phyloP scores from a whole-genome alignment of 495 filamentous ascomycete species.

The Hypoxylon intermedium region DNA sequence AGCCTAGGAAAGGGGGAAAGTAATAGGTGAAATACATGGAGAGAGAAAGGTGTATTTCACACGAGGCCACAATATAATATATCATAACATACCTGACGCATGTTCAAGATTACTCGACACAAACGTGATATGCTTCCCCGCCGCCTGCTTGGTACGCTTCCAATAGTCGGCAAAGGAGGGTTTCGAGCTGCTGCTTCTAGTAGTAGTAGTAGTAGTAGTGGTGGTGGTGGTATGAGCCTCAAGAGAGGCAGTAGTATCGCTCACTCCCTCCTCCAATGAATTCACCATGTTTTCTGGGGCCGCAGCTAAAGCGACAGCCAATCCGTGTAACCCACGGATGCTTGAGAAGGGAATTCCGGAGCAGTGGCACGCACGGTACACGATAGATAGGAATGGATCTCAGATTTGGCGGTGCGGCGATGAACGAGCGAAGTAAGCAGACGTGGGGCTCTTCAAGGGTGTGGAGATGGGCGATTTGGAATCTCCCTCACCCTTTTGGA shows the following conservation, averaged over 20 bases:
- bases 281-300: slow-evolving; percentile 11
- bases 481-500: slow-evolving; percentile 28
- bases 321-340: slow-evolving; percentile 3
- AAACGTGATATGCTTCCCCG: slow-evolving; percentile 42
- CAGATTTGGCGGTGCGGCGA: slow-evolving; percentile 13
- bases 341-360: slow-evolving; percentile 3
- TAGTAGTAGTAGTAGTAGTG: no score
- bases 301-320: slow-evolving; percentile 1
- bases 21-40: not conserved
- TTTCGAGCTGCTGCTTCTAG: slow-evolving; percentile 20
- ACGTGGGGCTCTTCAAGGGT: slow-evolving; percentile 10
- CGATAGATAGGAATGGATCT: slow-evolving; percentile 1
- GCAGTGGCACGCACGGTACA: slow-evolving; percentile 19
- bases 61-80: not conserved
- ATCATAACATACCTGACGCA: slow-evolving; percentile 28
- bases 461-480: slow-evolving; percentile 30
- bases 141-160: slow-evolving; percentile 45
- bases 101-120: slow-evolving; percentile 42
- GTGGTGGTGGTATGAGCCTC: not conserved
- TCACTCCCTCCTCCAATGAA: slow-evolving; percentile 20
- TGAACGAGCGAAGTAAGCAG: slow-evolving; percentile 10
- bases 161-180: slow-evolving; percentile 50
- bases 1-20: not conserved
- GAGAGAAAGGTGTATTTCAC: not conserved
- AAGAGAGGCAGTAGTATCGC: not conserved